Evolutionary conservation across 805 yeast genomes (phyloP), one percentile per base, ranked within the genome.

Genomic region (Candida glaebosa): DNA sequence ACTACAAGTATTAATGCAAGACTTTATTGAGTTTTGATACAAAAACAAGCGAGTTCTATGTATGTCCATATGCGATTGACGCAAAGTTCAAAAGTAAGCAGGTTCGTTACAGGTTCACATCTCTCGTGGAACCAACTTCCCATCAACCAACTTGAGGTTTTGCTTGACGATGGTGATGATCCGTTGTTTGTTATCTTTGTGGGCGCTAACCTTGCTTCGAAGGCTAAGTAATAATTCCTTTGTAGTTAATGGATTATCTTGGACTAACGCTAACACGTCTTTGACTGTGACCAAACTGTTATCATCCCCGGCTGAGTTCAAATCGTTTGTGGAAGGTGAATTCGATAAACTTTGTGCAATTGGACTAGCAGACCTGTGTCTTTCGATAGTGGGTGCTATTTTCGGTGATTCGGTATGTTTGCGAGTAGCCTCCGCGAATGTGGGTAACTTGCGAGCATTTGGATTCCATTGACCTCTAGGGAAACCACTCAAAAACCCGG

Each of bases 381-480:
- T 58, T 38, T 72, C 76, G 4, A 54, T 34, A 42, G 67, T 73
- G 17, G 62, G 53, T 44, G 69, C 70, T 52, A 75, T 75, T n/a
- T 51, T 47, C 1, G 71, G 64, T 3, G 65, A 50, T 19, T 34
- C 37, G 5, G 28, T 4, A 10, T 14, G 24, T 34, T 34, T 18
- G n/a, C 19, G 16, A 6, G 49, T 54, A 1, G 52, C 50, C 4
- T 25, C 14, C 3, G 47, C 52, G 15, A 54, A 50, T 6, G 55
- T 28, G 9, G 60, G 55, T 38, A 72, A 55, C 44, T 65, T 66
- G 20, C 62, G 75, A 46, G 69, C 70, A 8, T 69, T 69, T 17
- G 96, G 91, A 61, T 83, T 83, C 96, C 96, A 90, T 40, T 81
- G 86, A 19, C 96, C 96, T 15, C 59, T 65, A 2, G 93, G 93